Evolutionary conservation across 345 rosid species (phyloP).

Genomic region (Passiflora organensis): DNA sequence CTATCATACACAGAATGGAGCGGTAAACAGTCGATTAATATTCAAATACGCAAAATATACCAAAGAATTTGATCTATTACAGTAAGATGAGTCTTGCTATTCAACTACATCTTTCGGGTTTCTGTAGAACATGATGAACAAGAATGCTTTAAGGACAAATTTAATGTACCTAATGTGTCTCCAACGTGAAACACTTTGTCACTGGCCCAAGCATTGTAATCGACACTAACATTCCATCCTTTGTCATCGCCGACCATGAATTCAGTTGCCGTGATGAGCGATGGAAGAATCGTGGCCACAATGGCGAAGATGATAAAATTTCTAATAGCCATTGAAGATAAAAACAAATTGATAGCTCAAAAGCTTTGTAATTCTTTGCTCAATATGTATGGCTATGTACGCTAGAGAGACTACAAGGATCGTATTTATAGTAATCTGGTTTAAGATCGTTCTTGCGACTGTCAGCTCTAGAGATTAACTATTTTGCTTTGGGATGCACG

Average conservation of each 20-base stretch:
- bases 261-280: constrained; percentile 22
- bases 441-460: no score
- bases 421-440: constrained; percentile 13
- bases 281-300: constrained; percentile 21
- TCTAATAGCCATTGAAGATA: constrained; percentile 29
- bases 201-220: constrained; percentile 31
- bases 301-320: constrained; percentile 11
- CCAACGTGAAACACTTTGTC: constrained; percentile 29
- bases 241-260: constrained; percentile 24
- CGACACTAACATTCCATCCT: constrained; percentile 22
- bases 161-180: constrained; percentile 26
- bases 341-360: neutral
- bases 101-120: no score
- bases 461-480: neutral
- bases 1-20: no score
- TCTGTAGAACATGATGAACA: no score
- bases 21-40: no score
- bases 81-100: neutral
- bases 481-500: neutral
- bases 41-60: neutral
- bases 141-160: no score
- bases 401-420: no score
- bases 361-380: no score
- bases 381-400: no score
- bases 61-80: neutral